Base-by-base conservation (phyloP, 345 rosid genomes). In the Geranium rotundifolium region DNA sequence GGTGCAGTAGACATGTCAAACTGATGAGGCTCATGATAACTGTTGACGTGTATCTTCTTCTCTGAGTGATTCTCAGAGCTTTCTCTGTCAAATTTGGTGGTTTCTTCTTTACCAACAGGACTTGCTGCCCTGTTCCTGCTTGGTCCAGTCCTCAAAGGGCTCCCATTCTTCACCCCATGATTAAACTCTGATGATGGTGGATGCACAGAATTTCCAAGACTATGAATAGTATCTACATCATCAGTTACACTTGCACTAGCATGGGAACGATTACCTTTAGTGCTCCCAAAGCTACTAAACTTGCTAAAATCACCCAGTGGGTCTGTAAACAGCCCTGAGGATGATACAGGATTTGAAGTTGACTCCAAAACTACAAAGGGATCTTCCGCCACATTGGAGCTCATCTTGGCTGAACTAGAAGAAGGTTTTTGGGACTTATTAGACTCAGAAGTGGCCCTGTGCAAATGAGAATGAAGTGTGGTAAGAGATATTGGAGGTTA, bases 211-310 rank as follows among this genome's bases (percentile, higher is more conserved):
- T 79, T 87, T 57, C 84, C 90, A 76, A 85, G 79, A 75, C 65
- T 71, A 54, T 81, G 83, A 56, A 87, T 76, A 14, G 97, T 75
- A 66, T 86, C 96, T 65, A 79, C 34, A 73, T 84, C 95, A 77
- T 76, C 89, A 75, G 76, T 84, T 17, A 69, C 69, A 41, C 54
- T 61, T 63, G 75, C 72, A 65, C 69, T 61, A 46, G 74, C 74
- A 60, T 65, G 61, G 52, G 65, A 61, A 29, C 58, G 39, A 17
- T 65, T 58, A 57, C 29, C 41, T 71, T 58, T 65, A 29, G 54
- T 57, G 63, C 66, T 65, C 62, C 59, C 69, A 13, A 62, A 56
- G 62, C 61, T 65, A 18, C 59, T 64, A 19, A 71, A 54, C 56
- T 61, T 65, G 30, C 65, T 62, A 57, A 65, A 57, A 17, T 71